A percentile compares a stretch with the other conserved stretches of the same genome.
Conservation (phyloP, 1,284 basidiomycete species). For the Bondarzewia mesenterica region DNA sequence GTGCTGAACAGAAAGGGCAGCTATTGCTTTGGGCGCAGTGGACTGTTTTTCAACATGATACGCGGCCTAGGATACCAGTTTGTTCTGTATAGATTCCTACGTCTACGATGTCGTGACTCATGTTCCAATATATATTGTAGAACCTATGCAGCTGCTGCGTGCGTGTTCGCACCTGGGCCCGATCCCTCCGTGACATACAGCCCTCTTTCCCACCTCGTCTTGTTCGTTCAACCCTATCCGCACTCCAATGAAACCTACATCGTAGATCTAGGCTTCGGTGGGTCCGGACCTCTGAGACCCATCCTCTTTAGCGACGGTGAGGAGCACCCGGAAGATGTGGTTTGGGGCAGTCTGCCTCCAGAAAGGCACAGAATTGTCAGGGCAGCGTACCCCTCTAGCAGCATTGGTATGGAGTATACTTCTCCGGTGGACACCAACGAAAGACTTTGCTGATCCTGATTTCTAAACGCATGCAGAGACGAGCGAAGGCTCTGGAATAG, state of each 20-base stretch:
- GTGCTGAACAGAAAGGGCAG: constrained; percentile 23
- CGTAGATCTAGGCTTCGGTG: constrained; percentile 30
- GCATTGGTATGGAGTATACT: constrained; percentile 19
- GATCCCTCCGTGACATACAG: constrained; percentile 14
- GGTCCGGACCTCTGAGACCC: constrained; percentile 22
- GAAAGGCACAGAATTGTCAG: constrained; percentile 5
- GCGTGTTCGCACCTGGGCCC: constrained; percentile 19
- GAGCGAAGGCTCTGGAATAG: constrained; percentile 9
- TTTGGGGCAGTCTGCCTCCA: constrained; percentile 3
- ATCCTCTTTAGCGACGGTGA: constrained; percentile 24
- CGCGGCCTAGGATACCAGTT: constrained; percentile 30
- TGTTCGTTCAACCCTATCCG: constrained; percentile 29
- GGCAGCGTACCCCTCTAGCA: constrained; percentile 16
- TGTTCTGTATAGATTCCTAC: neutral
- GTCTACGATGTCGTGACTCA: neutral
- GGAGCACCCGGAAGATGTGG: constrained; percentile 15
- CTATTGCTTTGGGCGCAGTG: constrained; percentile 31
- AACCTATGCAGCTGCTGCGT: constrained; percentile 20
- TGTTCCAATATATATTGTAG: constrained; percentile 12
- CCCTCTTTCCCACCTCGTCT: constrained; percentile 23
- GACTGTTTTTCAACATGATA: constrained; percentile 27
- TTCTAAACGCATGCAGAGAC: no score
- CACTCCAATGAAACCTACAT: constrained; percentile 26
- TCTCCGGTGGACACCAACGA: no score
- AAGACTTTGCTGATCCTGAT: no score